Percentiles rank a stretch among this genome's conserved stretches.
phyloP scores from a whole-genome alignment of 441 rosid species.

The Adansonia madagascariensis region DNA sequence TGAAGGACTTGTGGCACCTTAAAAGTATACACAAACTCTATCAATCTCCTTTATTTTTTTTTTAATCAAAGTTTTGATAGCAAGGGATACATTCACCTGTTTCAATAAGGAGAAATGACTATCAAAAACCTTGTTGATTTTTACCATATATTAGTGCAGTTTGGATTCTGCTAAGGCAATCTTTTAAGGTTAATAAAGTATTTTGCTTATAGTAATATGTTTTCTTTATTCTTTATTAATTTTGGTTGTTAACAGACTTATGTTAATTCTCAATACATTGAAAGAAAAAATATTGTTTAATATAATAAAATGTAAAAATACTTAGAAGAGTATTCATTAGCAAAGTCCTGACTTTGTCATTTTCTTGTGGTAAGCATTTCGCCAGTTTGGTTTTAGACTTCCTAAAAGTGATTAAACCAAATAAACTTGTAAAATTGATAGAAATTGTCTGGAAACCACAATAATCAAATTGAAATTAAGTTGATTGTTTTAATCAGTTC shows the following conservation, averaged over 20 bases:
- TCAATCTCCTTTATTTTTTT: background rate
- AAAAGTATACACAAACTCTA: background rate
- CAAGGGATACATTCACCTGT: background rate
- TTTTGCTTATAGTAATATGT: background rate
- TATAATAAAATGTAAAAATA: no score
- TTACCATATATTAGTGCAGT: background rate
- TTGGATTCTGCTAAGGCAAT: background rate
- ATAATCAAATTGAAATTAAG: no score
- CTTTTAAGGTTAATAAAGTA: background rate
- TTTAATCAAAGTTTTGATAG: conserved; percentile 11
- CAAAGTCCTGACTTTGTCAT: background rate
- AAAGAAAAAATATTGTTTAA: background rate
- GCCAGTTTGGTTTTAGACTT: no score
- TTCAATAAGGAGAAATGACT: background rate
- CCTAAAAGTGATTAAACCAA: no score
- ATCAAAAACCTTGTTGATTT: background rate
- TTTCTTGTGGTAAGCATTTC: no score
- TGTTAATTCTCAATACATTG: background rate
- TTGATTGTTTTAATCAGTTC: no score
- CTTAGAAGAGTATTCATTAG: no score
- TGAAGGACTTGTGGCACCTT: conserved; percentile 62
- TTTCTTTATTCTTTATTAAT: background rate
- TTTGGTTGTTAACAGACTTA: background rate
- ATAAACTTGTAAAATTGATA: no score
- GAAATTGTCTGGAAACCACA: no score